These are phyloP conservation scores for Ruellia speciosa DNA, from an alignment of 305 asterid species.

Conservation along the genomic window DNA sequence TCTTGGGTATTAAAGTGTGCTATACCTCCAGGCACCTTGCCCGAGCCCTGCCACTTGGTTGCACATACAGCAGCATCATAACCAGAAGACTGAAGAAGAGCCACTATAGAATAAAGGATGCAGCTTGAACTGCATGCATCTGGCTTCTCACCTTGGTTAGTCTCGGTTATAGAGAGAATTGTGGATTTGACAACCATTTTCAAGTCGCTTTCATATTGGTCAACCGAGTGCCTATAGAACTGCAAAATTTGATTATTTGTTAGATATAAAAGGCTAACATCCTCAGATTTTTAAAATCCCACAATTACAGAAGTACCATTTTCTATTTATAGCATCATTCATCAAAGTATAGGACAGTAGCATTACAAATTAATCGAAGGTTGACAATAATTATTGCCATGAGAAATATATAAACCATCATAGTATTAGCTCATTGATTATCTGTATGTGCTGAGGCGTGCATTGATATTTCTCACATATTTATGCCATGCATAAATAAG, in stretches of 20 bases:
- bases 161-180: slow-evolving; percentile 34
- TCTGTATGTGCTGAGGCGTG: too few relatives aligned
- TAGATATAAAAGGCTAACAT: neutral
- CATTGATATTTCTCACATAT: too few relatives aligned
- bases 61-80: slow-evolving; percentile 40
- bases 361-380: too few relatives aligned
- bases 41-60: slow-evolving; percentile 38
- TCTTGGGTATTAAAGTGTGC: too few relatives aligned
- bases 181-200: slow-evolving; percentile 35
- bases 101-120: slow-evolving; percentile 35
- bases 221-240: slow-evolving; percentile 29
- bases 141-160: slow-evolving; percentile 23
- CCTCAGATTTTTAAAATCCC: neutral
- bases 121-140: slow-evolving; percentile 37
- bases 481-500: too few relatives aligned
- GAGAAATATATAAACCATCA: too few relatives aligned
- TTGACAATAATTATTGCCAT: too few relatives aligned
- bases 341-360: too few relatives aligned
- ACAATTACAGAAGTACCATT: too few relatives aligned
- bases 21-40: slow-evolving; percentile 47
- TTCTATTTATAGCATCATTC: too few relatives aligned
- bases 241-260: slow-evolving; percentile 20
- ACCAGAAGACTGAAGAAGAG: slow-evolving; percentile 39
- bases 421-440: too few relatives aligned
- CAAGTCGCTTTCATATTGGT: slow-evolving; percentile 33